Evolutionary conservation across 2,329 filamentous ascomycete species (phyloP).

Genomic region (Penicillium freii): DNA sequence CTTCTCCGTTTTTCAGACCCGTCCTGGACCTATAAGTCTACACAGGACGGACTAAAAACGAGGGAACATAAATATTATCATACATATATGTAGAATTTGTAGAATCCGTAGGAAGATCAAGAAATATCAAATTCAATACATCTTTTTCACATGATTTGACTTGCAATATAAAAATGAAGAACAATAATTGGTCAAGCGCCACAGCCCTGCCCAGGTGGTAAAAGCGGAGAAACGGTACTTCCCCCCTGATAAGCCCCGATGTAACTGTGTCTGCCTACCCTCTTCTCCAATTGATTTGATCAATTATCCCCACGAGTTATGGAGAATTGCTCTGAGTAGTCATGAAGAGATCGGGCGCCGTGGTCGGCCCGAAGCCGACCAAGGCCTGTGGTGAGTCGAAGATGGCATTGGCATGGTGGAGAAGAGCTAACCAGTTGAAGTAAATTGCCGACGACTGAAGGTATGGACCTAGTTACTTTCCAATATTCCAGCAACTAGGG

Average conservation of each 20-base stretch:
- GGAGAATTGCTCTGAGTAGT: constrained; percentile 4
- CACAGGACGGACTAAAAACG: constrained; percentile 58
- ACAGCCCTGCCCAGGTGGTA: background rate
- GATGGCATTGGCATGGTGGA: background rate
- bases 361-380: constrained; percentile 30
- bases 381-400: constrained; percentile 31
- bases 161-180: background rate
- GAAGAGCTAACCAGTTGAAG: constrained; percentile 17
- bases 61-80: constrained; percentile 45
- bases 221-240: constrained; percentile 9
- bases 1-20: constrained; percentile 56
- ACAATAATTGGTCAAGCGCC: background rate
- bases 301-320: background rate
- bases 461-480: constrained; percentile 10
- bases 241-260: background rate
- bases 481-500: background rate
- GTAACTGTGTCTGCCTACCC: background rate
- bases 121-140: too few species aligned
- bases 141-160: background rate
- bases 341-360: constrained; percentile 21
- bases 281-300: background rate
- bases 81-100: background rate
- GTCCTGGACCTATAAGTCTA: constrained; percentile 46
- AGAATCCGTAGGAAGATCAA: background rate
- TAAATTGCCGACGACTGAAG: constrained; percentile 34